Evolutionary conservation across 2,329 filamentous ascomycete species (phyloP).

Genomic region (Aspergillus clavatus): DNA sequence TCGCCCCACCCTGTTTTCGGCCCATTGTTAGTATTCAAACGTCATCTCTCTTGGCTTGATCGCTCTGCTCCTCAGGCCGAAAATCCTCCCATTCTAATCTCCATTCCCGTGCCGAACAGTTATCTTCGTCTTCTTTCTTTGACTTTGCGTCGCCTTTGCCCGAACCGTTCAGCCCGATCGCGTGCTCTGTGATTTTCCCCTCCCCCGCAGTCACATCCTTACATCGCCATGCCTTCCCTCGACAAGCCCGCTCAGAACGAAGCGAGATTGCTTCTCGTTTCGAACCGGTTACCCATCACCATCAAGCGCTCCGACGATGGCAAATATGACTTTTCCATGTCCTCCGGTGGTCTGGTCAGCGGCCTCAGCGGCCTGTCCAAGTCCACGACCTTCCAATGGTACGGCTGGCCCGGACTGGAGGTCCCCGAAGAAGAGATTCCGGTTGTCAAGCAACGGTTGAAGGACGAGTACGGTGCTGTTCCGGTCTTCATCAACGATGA

Average conservation of each 20-base stretch:
- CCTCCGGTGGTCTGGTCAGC: slow-evolving; percentile 90
- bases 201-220: slow-evolving; percentile 1
- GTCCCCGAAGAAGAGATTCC: slow-evolving; percentile 78
- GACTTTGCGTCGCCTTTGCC: not conserved
- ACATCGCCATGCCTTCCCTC: slow-evolving; percentile 31
- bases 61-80: too few relatives aligned
- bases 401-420: slow-evolving; percentile 93
- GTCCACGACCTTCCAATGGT: slow-evolving; percentile 94
- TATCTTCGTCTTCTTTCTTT: too few relatives aligned
- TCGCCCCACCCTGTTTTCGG: not conserved
- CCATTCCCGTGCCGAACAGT: too few relatives aligned
- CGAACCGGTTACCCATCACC: slow-evolving; percentile 92
- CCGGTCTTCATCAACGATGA: slow-evolving; percentile 93
- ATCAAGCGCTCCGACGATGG: slow-evolving; percentile 92
- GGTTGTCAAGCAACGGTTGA: slow-evolving; percentile 69
- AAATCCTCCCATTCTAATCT: too few relatives aligned
- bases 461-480: slow-evolving; percentile 81
- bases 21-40: not conserved
- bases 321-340: slow-evolving; percentile 92
- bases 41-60: not conserved
- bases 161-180: not conserved
- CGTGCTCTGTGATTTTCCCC: not conserved
- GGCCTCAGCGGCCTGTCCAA: slow-evolving; percentile 88
- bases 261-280: slow-evolving; percentile 70
- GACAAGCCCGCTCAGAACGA: slow-evolving; percentile 32